phyloP scores from a whole-genome alignment of 2,329 filamentous ascomycete species.

The Fusarium oligoseptatum region DNA sequence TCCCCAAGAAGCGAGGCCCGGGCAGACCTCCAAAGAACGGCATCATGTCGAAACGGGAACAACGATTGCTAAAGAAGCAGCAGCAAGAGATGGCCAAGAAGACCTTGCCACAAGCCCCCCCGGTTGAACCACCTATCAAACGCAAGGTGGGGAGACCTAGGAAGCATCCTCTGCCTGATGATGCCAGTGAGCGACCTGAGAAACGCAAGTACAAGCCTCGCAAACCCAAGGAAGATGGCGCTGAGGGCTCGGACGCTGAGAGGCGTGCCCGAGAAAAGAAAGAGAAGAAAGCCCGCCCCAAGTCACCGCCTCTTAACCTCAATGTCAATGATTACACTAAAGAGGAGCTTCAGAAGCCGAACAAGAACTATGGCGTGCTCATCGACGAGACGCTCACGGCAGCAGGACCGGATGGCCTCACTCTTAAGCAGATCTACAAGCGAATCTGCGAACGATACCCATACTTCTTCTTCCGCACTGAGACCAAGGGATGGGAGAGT shows the following conservation, averaged over 20 bases:
- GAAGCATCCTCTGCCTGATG: constrained; percentile 72
- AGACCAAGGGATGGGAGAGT: constrained; percentile 76
- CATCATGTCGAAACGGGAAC: constrained; percentile 84
- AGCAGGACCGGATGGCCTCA: constrained; percentile 66
- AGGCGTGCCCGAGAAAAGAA: constrained; percentile 69
- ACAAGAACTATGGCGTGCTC: constrained; percentile 72
- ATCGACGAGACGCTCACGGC: constrained; percentile 71
- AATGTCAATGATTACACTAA: constrained; percentile 68
- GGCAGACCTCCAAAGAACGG: constrained; percentile 87
- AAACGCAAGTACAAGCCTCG: constrained; percentile 77
- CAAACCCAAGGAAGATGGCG: constrained; percentile 67
- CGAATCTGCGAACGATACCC: constrained; percentile 70
- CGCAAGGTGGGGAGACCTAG: constrained; percentile 75
- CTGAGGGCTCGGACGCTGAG: constrained; percentile 69
- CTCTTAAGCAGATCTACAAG: constrained; percentile 74
- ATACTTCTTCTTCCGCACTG: constrained; percentile 71
- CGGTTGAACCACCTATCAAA: constrained; percentile 67
- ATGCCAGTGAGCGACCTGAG: constrained; percentile 66
- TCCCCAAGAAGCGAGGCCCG: constrained; percentile 79
- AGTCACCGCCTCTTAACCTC: constrained; percentile 71
- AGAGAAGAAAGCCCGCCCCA: constrained; percentile 69
- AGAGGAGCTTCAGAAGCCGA: constrained; percentile 71
- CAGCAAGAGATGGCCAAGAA: constrained; percentile 64
- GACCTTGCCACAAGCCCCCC: constrained; percentile 61
- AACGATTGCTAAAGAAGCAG: constrained; percentile 72